A percentile compares a stretch with the other conserved stretches of the same genome.
Evolutionary conservation across 352 stramenopile genomes (phyloP).

Genomic region (Phytophthora palmivora): DNA sequence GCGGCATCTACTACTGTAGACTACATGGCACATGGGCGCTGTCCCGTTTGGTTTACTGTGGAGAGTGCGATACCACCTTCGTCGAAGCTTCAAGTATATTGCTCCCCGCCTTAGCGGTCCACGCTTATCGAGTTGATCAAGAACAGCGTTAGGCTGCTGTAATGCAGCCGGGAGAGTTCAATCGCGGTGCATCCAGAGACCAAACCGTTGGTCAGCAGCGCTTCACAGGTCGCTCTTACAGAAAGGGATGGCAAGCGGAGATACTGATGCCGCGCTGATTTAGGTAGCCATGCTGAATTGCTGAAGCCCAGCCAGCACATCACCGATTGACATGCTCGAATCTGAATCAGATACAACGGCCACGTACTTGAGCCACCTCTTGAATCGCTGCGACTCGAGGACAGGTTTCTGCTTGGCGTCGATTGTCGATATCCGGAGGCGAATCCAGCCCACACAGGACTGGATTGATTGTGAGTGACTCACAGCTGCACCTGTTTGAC

Average conservation of each 20-base stretch:
- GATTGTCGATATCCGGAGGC: not conserved
- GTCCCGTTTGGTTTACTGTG: not conserved
- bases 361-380: not conserved
- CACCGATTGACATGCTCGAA: too few species aligned
- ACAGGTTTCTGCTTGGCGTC: not conserved
- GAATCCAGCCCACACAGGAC: not conserved
- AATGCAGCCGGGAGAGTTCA: too few species aligned
- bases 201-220: conserved; percentile 19
- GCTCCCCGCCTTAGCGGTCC: not conserved
- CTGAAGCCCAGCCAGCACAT: too few species aligned
- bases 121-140: not conserved
- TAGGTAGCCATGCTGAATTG: not conserved
- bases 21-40: not conserved
- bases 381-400: too few species aligned
- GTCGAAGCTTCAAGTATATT: conserved; percentile 1
- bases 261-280: conserved; percentile 7
- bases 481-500: not conserved
- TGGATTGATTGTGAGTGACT: not conserved
- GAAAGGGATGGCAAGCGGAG: conserved; percentile 15
- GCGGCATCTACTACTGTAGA: too few species aligned
- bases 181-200: not conserved
- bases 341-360: not conserved
- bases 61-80: not conserved
- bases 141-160: not conserved
- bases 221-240: not conserved